Evolutionary conservation across 331 rosid genomes (phyloP).

Genomic region (Arachis monticola): DNA sequence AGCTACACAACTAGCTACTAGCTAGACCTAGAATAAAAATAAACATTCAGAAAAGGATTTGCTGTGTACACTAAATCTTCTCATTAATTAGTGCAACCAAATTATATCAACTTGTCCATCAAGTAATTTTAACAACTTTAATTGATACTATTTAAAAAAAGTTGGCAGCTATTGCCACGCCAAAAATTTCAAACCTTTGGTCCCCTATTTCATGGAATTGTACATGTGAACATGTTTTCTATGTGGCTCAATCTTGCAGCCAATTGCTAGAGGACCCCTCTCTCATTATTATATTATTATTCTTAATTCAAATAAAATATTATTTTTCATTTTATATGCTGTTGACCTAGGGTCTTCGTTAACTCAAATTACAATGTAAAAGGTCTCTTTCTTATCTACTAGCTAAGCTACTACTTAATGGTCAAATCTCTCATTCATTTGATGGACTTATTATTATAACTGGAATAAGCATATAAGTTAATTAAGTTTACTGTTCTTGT

Average conservation of each 20-base stretch:
- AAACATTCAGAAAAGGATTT: neutral
- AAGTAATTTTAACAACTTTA: constrained; percentile 29
- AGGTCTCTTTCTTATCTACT: neutral
- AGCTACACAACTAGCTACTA: too few species aligned
- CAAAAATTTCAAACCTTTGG: constrained; percentile 34
- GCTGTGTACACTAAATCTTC: constrained; percentile 30
- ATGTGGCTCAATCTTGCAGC: constrained; percentile 17
- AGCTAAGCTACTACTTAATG: neutral
- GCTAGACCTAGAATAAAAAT: too few species aligned
- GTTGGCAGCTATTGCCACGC: constrained; percentile 29
- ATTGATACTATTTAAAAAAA: neutral
- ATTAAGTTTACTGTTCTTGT: neutral
- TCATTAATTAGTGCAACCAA: constrained; percentile 33
- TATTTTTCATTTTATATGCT: neutral
- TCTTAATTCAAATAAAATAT: too few species aligned
- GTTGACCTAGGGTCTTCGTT: constrained; percentile 10
- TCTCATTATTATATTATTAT: neutral
- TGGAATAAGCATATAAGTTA: neutral
- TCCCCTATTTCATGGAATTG: constrained; percentile 19
- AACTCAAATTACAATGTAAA: neutral
- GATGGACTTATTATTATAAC: neutral
- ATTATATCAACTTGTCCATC: neutral
- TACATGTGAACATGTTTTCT: constrained; percentile 40
- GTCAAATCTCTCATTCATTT: neutral
- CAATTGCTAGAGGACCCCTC: constrained; percentile 29